Evolutionary conservation across 2,329 filamentous ascomycete species (phyloP), one percentile per base, ranked within the genome.

Genomic region (Kalmusia sp.): DNA sequence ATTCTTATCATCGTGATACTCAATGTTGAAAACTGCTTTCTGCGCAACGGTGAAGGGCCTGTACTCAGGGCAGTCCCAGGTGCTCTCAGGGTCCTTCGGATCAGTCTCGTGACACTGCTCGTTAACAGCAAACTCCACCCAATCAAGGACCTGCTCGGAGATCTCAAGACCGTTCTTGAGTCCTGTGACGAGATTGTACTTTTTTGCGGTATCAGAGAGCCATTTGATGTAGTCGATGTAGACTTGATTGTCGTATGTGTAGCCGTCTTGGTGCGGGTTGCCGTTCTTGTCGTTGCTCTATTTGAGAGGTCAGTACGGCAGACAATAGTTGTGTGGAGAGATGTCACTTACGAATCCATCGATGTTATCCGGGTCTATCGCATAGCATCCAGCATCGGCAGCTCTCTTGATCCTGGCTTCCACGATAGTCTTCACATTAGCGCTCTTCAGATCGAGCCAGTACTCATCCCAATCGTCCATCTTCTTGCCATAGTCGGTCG

Each of bases 21-120:
- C 87, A 54, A 90, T 87, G 65, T 89, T 84, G 70, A 90, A 89
- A 25, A 90, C 87, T 2, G 87, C 86, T 70, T 89, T 89, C 44
- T 79, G 77, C 6, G 80, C 79, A 15, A 79, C 61, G 39, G 86
- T 80, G 64, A 90, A 89, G 2, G 79, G 71, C 8, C 75, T 72
- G 67, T 84, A 89, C 2, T 71, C 77, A 0, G 46, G 27, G 46
- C 35, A 49, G 17, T 39, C 37, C 31, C 35, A 44, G 19, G n/a
- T n/a, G n/a, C 19, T 43, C 24, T 43, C 39, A 24, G 7, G 8
- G 19, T 30, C 12, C 2, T 35, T 75, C 76, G 63, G 86, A 57
- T 24, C 58, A 55, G 11, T 73, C 67, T 85, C 64, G 9, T 81
- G 79, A 67, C 87, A 90, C 72, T 89, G 82, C 76, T 90, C 87